Evolutionary conservation across 768 basidiomycete genomes (phyloP), one percentile per base, ranked within the genome.

Genomic region (Gloeopeniophorella convolvens): DNA sequence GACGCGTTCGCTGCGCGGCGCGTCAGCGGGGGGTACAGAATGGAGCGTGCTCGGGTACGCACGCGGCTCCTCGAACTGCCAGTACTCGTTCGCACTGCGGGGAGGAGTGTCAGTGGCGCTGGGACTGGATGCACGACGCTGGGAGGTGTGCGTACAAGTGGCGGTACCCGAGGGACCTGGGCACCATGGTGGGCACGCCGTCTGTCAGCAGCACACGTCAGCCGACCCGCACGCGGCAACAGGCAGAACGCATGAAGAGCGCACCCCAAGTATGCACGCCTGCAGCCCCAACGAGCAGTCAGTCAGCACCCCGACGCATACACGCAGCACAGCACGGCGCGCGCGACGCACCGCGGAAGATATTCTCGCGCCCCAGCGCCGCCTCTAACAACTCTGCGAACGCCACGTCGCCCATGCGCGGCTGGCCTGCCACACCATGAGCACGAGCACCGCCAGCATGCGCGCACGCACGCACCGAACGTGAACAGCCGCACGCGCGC

Each of bases 121-220:
- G n/a, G n/a, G n/a, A n/a, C n/a, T n/a, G n/a, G n/a, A n/a, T n/a
- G n/a, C n/a, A n/a, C n/a, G n/a, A n/a, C n/a, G n/a, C n/a, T n/a
- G 42, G 18, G 37, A 53, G 16, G 27, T 3, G 26, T 12, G 41
- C 60, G 45, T 58, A 76, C 63, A 68, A 75, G 48, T 78, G 77
- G 34, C 59, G 66, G 58, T 79, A 79, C 15, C 76, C 77, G 12
- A 75, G 61, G 27, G 24, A 54, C 44, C 67, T 64, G 24, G 72
- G 72, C 36, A 79, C 62, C 55, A 79, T 70, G 5, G 75, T 77
- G 4, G 78, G 76, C 7, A 78, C 73, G 7, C 77, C 76, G 50
- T 78, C 77, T 74, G 41, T 18, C 8, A 21, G 10, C 34, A 20
- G 16, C 2, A 18, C 43, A 15, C 13, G 18, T 37, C 23, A n/a